Conservation (phyloP, 2,329 filamentous ascomycete species). For the Paecilomyces formosus region DNA sequence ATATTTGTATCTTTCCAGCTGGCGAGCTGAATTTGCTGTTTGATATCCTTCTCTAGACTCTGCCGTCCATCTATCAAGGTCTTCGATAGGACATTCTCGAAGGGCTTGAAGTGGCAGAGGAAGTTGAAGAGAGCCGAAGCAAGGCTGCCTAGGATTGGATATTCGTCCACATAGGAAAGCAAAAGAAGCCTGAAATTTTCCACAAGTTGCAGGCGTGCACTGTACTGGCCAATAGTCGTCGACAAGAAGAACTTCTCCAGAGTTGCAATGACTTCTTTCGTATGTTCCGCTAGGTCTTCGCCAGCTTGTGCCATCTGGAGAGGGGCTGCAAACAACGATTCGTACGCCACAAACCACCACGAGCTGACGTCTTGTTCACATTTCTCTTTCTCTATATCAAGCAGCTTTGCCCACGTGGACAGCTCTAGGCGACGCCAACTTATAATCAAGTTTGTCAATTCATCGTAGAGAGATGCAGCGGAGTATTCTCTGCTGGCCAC, state of each 20-base stretch:
- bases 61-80: slow-evolving; percentile 60
- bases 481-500: slow-evolving; percentile 78
- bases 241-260: slow-evolving; percentile 71
- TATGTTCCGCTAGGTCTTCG: slow-evolving; percentile 56
- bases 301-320: slow-evolving; percentile 55
- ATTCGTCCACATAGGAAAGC: slow-evolving; percentile 51
- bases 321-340: slow-evolving; percentile 73
- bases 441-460: slow-evolving; percentile 72
- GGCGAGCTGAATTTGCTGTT: slow-evolving; percentile 82
- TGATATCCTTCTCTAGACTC: slow-evolving; percentile 83
- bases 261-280: slow-evolving; percentile 62
- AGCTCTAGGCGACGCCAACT: slow-evolving; percentile 87
- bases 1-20: slow-evolving; percentile 99
- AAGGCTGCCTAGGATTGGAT: slow-evolving; percentile 52
- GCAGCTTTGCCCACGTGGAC: slow-evolving; percentile 80
- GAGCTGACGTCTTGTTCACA: slow-evolving; percentile 70
- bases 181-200: slow-evolving; percentile 57
- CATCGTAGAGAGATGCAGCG: slow-evolving; percentile 63
- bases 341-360: slow-evolving; percentile 97
- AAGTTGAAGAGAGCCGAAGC: slow-evolving; percentile 66
- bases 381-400: slow-evolving; percentile 74
- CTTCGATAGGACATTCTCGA: slow-evolving; percentile 58
- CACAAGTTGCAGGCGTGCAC: slow-evolving; percentile 64
- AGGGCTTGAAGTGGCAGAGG: slow-evolving; percentile 65
- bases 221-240: slow-evolving; percentile 75